Percentiles rank a stretch among this genome's conserved stretches.
Evolutionary conservation across 495 filamentous ascomycete genomes (phyloP).

Genomic region (Podospora pseudopauciseta): DNA sequence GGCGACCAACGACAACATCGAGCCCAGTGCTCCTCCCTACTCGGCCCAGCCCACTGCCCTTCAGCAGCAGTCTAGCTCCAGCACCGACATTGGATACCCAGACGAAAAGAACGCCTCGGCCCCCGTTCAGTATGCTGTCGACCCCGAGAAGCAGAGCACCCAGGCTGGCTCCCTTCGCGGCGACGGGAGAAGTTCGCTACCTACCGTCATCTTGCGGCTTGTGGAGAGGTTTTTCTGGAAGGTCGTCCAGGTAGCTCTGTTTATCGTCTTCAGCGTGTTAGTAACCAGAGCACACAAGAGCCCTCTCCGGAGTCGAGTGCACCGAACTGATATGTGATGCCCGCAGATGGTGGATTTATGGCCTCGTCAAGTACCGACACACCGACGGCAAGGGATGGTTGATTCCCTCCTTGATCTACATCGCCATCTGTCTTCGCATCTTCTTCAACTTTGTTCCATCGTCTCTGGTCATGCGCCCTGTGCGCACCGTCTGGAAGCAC

Average conservation of each 20-base stretch:
- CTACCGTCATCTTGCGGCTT: too few relatives aligned
- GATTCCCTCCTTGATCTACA: conserved; percentile 77
- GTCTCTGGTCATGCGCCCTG: conserved; percentile 59
- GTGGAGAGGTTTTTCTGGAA: too few relatives aligned
- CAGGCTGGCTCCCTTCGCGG: conserved; percentile 24
- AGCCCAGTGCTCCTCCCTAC: conserved; percentile 7
- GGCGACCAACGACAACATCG: conserved; percentile 15
- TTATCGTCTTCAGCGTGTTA: conserved; percentile 26
- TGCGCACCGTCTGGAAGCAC: conserved; percentile 61
- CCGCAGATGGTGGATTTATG: conserved; percentile 81
- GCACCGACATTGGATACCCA: conserved; percentile 12
- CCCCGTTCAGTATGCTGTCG: conserved; percentile 20
- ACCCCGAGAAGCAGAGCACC: conserved; percentile 29
- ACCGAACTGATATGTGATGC: conserved; percentile 2
- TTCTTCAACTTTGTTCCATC: conserved; percentile 70
- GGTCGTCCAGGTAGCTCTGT: neutral
- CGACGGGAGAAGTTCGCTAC: neutral
- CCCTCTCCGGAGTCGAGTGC: neutral
- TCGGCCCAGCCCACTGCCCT: neutral
- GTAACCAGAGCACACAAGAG: conserved; percentile 3
- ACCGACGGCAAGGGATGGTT: conserved; percentile 74
- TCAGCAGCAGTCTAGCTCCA: conserved; percentile 11
- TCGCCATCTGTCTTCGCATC: conserved; percentile 68
- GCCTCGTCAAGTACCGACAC: conserved; percentile 69
- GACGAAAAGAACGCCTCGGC: conserved; percentile 13